These are phyloP conservation scores for Amaranthus palmeri DNA, from an alignment of 148 eudicot genomes.

Conservation along the genomic window DNA sequence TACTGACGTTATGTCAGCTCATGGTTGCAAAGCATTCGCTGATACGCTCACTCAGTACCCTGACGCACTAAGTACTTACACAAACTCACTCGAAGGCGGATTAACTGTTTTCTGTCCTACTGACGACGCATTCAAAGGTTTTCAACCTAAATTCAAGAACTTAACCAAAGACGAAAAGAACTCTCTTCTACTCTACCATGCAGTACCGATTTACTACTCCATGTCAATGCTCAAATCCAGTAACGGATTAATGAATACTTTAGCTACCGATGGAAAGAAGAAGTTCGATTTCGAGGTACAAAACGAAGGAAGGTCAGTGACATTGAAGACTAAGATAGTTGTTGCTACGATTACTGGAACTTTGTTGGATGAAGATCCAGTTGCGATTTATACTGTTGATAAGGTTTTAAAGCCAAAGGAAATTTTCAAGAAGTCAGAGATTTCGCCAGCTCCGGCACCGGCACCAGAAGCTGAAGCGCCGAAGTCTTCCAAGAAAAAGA, in stretches of 20 bases:
- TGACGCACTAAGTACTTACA: constrained; percentile 48
- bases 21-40: constrained; percentile 81
- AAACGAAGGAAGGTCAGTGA: constrained; percentile 72
- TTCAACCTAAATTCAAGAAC: constrained; percentile 64
- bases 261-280: constrained; percentile 79
- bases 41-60: constrained; percentile 45
- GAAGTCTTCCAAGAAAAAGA: constrained; percentile 40
- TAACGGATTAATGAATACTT: constrained; percentile 78
- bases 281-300: constrained; percentile 67
- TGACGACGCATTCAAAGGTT: constrained; percentile 71
- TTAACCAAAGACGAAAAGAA: constrained; percentile 50
- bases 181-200: constrained; percentile 72
- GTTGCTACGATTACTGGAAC: constrained; percentile 66
- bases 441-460: constrained; percentile 78
- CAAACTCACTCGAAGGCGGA: constrained; percentile 60
- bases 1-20: constrained; percentile 67
- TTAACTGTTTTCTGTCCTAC: constrained; percentile 69
- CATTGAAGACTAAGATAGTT: constrained; percentile 51
- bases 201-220: constrained; percentile 61
- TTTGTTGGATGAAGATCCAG: constrained; percentile 61
- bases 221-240: constrained; percentile 55
- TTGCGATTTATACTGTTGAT: constrained; percentile 54
- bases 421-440: constrained; percentile 54
- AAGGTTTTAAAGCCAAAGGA: constrained; percentile 75
- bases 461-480: constrained; percentile 53